phyloP scores from a whole-genome alignment of 2,329 filamentous ascomycete species.

The Lecanosticta acicola region DNA sequence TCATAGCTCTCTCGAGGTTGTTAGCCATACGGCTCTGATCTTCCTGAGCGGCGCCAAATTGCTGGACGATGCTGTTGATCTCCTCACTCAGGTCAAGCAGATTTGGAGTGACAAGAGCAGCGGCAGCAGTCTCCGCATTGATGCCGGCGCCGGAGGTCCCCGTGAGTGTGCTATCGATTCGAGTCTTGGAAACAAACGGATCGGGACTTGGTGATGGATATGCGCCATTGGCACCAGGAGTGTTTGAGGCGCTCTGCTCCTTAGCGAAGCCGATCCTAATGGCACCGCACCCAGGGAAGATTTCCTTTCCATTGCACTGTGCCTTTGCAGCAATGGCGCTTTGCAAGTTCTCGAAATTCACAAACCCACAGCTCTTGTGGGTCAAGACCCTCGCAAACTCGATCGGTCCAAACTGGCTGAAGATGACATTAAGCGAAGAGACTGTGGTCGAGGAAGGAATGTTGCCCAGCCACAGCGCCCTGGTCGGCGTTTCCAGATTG shows the following conservation, averaged over 20 bases:
- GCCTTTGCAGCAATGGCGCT: constrained; percentile 85
- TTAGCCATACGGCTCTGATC: constrained; percentile 67
- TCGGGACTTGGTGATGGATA: constrained; percentile 90
- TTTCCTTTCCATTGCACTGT: constrained; percentile 90
- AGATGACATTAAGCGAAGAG: constrained; percentile 90
- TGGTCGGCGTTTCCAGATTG: constrained; percentile 80
- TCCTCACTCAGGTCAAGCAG: constrained; percentile 74
- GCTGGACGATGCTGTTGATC: constrained; percentile 76
- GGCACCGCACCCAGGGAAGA: constrained; percentile 92
- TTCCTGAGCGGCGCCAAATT: constrained; percentile 79
- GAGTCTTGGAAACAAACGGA: constrained; percentile 51
- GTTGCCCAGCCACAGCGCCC: constrained; percentile 93
- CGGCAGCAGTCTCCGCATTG: constrained; percentile 43
- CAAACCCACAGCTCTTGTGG: constrained; percentile 98
- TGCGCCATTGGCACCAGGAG: constrained; percentile 80
- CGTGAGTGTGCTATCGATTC: constrained; percentile 33
- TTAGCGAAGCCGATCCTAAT: constrained; percentile 97
- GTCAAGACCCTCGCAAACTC: constrained; percentile 88
- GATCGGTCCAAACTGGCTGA: constrained; percentile 86
- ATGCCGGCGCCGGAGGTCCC: constrained; percentile 31
- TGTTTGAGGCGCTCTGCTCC: constrained; percentile 80
- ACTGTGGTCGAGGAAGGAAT: constrained; percentile 96
- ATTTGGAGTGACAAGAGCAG: constrained; percentile 62
- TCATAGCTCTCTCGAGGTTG: constrained; percentile 70
- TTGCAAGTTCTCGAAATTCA: constrained; percentile 90